phyloP scores from a whole-genome alignment of 805 yeast genomes.

The Kurtzmaniella fragi region DNA sequence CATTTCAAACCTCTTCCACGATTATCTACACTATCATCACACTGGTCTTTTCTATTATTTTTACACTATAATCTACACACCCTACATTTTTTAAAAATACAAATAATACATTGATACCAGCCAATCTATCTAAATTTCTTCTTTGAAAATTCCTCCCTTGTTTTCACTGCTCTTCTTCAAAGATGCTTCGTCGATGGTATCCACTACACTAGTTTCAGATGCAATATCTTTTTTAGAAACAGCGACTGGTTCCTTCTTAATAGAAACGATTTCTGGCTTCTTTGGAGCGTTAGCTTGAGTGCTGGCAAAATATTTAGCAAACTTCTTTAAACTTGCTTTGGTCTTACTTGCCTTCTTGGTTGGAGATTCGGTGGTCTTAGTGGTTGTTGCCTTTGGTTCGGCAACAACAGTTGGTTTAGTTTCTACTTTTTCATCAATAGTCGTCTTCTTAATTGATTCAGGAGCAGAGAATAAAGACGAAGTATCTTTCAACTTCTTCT shows the following conservation, averaged over 20 bases:
- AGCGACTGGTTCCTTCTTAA: neutral
- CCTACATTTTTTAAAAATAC: too few species aligned
- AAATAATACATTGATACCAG: too few species aligned
- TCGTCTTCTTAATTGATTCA: neutral
- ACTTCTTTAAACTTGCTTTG: slow-evolving; percentile 15
- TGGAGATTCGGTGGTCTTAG: neutral
- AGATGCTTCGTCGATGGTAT: slow-evolving; percentile 24
- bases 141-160: slow-evolving; percentile 37
- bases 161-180: slow-evolving; percentile 18
- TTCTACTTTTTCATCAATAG: slow-evolving; percentile 5
- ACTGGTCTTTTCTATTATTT: too few species aligned
- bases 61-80: too few species aligned
- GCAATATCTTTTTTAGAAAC: neutral
- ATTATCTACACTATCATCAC: too few species aligned
- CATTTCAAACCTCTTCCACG: too few species aligned
- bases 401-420: too few species aligned
- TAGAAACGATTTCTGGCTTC: slow-evolving; percentile 1
- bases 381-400: slow-evolving; percentile 2
- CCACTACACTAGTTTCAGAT: slow-evolving; percentile 4
- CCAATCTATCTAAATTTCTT: slow-evolving; percentile 25
- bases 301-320: slow-evolving; percentile 11
- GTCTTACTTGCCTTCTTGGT: slow-evolving; percentile 1
- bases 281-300: slow-evolving; percentile 1
- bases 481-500: slow-evolving; percentile 31
- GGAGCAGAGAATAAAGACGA: slow-evolving; percentile 30